Conservation (phyloP, 1,284 basidiomycete species). For the Coriolopsis trogii region DNA sequence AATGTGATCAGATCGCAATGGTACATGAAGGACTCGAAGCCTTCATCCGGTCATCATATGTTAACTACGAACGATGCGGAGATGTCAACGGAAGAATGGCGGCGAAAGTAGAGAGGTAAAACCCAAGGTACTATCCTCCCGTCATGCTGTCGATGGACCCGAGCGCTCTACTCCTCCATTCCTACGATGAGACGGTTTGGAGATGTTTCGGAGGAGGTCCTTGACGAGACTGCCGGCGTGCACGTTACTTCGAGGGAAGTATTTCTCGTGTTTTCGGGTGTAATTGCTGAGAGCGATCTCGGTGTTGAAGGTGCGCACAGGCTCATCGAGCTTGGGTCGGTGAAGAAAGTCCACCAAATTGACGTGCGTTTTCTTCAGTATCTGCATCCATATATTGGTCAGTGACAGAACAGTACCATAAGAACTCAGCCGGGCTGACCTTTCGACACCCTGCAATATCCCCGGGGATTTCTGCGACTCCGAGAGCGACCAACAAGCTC, state of each 20-base stretch:
- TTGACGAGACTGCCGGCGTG: conserved; percentile 42
- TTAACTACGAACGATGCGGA: too few relatives aligned
- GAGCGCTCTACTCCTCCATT: too few relatives aligned
- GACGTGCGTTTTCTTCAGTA: conserved; percentile 32
- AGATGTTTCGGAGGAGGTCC: conserved; percentile 17
- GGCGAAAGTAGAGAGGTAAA: too few relatives aligned
- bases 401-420: too few relatives aligned
- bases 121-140: too few relatives aligned
- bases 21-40: too few relatives aligned
- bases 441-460: conserved; percentile 12
- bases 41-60: too few relatives aligned
- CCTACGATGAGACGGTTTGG: neutral
- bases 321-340: neutral
- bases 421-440: neutral
- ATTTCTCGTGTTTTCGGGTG: conserved; percentile 33
- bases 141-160: too few relatives aligned
- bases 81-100: too few relatives aligned
- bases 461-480: conserved; percentile 18
- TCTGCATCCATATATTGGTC: neutral
- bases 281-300: conserved; percentile 38
- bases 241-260: conserved; percentile 41
- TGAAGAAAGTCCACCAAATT: conserved; percentile 44
- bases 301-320: conserved; percentile 30
- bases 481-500: conserved; percentile 30
- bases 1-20: too few relatives aligned